Conservation (phyloP, 208 protist species). For the Leishmania martiniquensis region DNA sequence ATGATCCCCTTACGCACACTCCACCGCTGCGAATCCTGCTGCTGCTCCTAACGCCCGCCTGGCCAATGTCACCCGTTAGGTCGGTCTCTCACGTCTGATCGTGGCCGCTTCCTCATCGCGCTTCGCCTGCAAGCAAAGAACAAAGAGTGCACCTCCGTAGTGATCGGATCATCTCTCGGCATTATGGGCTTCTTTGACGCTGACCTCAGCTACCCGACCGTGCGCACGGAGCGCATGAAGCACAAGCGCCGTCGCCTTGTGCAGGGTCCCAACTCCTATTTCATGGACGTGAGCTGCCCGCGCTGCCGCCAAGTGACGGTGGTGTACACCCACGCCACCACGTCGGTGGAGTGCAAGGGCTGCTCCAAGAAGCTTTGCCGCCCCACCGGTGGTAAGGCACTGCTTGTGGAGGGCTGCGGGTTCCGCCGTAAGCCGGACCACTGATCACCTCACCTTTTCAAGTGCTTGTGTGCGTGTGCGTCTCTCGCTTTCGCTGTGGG, state of each 20-base stretch:
- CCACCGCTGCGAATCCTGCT: background rate
- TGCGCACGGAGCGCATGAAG: conserved; percentile 94
- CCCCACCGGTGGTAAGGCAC: conserved; percentile 98
- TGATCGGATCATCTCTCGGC: background rate
- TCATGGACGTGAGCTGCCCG: conserved; percentile 99
- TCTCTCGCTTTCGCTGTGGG: background rate
- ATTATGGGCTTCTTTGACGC: conserved; percentile 94
- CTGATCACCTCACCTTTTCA: conserved; percentile 34
- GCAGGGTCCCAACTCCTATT: conserved; percentile 99
- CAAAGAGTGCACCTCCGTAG: background rate
- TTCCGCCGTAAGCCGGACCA: conserved; percentile 97
- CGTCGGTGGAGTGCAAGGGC: conserved; percentile 95
- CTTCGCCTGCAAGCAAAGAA: background rate
- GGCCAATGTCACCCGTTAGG: background rate
- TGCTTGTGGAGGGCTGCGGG: conserved; percentile 95
- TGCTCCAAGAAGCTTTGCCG: conserved; percentile 97
- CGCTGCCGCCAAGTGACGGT: conserved; percentile 95
- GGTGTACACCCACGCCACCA: conserved; percentile 99
- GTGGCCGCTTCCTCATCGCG: background rate
- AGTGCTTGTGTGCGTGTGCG: background rate
- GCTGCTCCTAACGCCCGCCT: background rate
- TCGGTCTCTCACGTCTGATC: background rate
- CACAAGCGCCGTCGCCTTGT: conserved; percentile 99
- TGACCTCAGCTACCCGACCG: conserved; percentile 98
- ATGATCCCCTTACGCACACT: background rate